phyloP scores from a whole-genome alignment of 1,284 basidiomycete genomes.

The Xerocomus nothofagi region DNA sequence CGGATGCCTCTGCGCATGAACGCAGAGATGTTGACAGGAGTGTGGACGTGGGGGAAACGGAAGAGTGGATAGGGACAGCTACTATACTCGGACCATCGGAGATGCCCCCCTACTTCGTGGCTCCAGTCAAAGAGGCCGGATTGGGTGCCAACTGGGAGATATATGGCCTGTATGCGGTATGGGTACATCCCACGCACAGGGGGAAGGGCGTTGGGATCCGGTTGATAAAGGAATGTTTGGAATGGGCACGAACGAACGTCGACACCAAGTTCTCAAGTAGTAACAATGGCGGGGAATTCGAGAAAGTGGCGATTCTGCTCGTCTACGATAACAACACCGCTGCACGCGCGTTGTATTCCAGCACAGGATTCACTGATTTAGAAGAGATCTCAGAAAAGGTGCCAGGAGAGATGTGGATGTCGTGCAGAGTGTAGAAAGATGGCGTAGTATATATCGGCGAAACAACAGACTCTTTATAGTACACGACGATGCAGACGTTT shows the following conservation, averaged over 20 bases:
- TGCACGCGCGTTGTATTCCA: constrained; percentile 24
- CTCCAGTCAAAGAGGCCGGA: constrained; percentile 15
- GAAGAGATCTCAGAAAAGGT: constrained; percentile 6
- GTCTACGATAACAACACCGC: constrained; percentile 15
- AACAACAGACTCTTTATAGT: too few relatives aligned
- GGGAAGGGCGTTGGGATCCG: constrained; percentile 33
- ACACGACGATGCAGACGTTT: neutral
- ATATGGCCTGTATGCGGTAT: constrained; percentile 37
- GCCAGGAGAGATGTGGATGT: constrained; percentile 27
- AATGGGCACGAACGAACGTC: constrained; percentile 24
- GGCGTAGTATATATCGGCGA: too few relatives aligned
- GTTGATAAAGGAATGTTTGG: constrained; percentile 22
- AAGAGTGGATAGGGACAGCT: constrained; percentile 36
- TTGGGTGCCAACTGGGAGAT: constrained; percentile 19
- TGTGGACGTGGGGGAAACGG: neutral
- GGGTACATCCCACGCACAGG: constrained; percentile 38
- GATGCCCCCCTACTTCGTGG: constrained; percentile 13
- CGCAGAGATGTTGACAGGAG: neutral
- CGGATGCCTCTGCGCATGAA: neutral
- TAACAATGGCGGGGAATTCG: neutral
- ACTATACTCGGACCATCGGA: constrained; percentile 32
- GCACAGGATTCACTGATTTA: constrained; percentile 21
- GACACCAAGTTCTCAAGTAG: constrained; percentile 9
- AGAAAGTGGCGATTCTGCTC: constrained; percentile 22
- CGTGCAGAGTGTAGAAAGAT: constrained; percentile 14